phyloP scores from a whole-genome alignment of 2,329 filamentous ascomycete genomes.

The Botrytis paeoniae region DNA sequence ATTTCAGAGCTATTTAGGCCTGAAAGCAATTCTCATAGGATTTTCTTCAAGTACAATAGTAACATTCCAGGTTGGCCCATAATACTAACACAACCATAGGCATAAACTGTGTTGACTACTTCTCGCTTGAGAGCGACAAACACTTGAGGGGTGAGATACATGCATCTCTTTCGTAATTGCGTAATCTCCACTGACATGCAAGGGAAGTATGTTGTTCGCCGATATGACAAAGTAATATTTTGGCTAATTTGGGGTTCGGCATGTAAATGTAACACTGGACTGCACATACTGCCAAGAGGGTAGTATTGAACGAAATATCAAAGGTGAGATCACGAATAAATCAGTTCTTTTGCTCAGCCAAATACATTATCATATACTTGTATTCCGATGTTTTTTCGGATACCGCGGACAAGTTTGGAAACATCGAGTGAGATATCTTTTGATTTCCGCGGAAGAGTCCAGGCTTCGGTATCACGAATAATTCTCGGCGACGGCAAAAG shows the following conservation, averaged over 20 bases:
- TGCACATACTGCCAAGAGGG: neutral
- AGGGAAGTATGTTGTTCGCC: neutral
- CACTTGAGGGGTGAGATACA: neutral
- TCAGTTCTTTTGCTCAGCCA: neutral
- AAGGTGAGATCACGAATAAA: neutral
- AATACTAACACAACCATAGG: neutral
- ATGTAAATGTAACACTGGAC: neutral
- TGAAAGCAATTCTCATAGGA: neutral
- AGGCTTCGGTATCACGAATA: neutral
- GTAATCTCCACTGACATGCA: neutral
- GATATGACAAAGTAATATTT: neutral
- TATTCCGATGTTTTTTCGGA: neutral
- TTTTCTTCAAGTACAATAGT: neutral
- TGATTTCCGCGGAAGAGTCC: neutral
- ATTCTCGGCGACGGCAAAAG: neutral
- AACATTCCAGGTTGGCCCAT: neutral
- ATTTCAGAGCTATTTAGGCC: neutral
- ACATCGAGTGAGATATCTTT: neutral
- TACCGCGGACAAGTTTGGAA: neutral
- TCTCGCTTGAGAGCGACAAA: neutral
- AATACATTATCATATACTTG: neutral
- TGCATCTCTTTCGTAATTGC: neutral
- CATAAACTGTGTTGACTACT: neutral
- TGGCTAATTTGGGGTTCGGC: neutral
- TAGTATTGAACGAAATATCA: neutral